Evolutionary conservation across 2,329 filamentous ascomycete genomes (phyloP).

Genomic region (Nothophaeocryptopus gaeumannii): DNA sequence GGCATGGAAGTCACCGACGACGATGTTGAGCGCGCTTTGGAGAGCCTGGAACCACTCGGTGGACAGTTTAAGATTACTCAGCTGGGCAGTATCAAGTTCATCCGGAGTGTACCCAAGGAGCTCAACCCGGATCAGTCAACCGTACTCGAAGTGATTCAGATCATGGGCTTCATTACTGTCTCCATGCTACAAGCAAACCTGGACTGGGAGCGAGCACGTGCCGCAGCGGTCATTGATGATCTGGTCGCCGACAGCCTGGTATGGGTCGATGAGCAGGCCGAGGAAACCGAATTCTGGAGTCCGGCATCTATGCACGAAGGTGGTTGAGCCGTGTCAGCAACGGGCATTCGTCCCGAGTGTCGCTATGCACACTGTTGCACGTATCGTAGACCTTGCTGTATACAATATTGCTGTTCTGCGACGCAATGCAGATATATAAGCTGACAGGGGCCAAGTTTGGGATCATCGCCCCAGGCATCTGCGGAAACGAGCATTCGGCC

Average conservation of each 20-base stretch:
- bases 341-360: too few species aligned
- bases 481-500: too few species aligned
- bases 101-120: slow-evolving; percentile 90
- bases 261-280: slow-evolving; percentile 84
- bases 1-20: slow-evolving; percentile 81
- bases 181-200: slow-evolving; percentile 86
- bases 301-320: slow-evolving; percentile 64
- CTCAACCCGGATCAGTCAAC: slow-evolving; percentile 91
- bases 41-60: slow-evolving; percentile 80
- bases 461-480: too few species aligned
- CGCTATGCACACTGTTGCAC: too few species aligned
- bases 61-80: slow-evolving; percentile 81
- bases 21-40: slow-evolving; percentile 85
- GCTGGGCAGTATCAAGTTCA: slow-evolving; percentile 81
- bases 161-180: slow-evolving; percentile 85
- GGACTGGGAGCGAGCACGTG: slow-evolving; percentile 77
- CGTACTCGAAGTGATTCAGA: slow-evolving; percentile 85
- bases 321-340: slow-evolving; percentile 8
- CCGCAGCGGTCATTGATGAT: slow-evolving; percentile 88
- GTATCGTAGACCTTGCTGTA: too few species aligned
- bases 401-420: too few species aligned
- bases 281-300: slow-evolving; percentile 93
- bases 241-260: slow-evolving; percentile 83
- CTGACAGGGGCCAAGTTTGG: too few species aligned
- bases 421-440: too few species aligned